A percentile compares a stretch with the other conserved stretches of the same genome.
These are phyloP conservation scores for Epicoccum sorghinum DNA, from an alignment of 2,329 filamentous ascomycete species.

Conservation along the genomic window DNA sequence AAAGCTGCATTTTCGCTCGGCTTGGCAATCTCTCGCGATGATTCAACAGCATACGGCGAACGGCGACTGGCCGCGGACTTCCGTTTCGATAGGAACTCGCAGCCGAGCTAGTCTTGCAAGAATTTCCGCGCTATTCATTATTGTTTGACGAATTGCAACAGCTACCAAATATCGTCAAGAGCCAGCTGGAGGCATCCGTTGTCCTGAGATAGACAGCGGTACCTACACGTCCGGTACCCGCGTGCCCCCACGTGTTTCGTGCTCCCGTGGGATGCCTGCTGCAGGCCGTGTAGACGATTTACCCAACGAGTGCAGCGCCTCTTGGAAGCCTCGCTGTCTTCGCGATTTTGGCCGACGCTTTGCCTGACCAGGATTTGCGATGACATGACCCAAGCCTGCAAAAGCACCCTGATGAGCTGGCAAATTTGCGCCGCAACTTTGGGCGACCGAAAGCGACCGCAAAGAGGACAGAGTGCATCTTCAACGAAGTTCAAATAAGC, in stretches of 20 bases:
- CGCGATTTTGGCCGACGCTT: constrained; percentile 13
- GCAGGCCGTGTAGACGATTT: constrained; percentile 10
- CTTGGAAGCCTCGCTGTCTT: constrained; percentile 10
- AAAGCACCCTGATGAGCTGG: constrained; percentile 8
- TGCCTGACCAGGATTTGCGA: constrained; percentile 2
- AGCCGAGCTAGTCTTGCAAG: constrained; percentile 9
- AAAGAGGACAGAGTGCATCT: constrained; percentile 7
- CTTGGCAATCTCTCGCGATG: constrained; percentile 22
- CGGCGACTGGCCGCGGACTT: constrained; percentile 19
- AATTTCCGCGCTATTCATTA: constrained; percentile 7
- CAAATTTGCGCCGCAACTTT: background rate
- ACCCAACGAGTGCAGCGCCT: constrained; percentile 11
- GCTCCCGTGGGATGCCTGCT: constrained; percentile 17
- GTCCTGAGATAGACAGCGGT: constrained; percentile 1
- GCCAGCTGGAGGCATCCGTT: background rate
- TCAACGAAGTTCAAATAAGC: constrained; percentile 38
- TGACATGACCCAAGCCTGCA: constrained; percentile 8
- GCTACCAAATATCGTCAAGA: background rate
- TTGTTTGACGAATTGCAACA: background rate
- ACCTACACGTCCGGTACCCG: background rate
- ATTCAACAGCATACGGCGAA: constrained; percentile 5
- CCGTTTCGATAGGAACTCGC: background rate
- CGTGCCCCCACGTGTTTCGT: constrained; percentile 33
- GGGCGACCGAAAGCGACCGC: constrained; percentile 3
- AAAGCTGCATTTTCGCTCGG: constrained; percentile 19